Evolutionary conservation across 331 rosid genomes (phyloP), one percentile per base, ranked within the genome.

Genomic region (Arachis monticola): DNA sequence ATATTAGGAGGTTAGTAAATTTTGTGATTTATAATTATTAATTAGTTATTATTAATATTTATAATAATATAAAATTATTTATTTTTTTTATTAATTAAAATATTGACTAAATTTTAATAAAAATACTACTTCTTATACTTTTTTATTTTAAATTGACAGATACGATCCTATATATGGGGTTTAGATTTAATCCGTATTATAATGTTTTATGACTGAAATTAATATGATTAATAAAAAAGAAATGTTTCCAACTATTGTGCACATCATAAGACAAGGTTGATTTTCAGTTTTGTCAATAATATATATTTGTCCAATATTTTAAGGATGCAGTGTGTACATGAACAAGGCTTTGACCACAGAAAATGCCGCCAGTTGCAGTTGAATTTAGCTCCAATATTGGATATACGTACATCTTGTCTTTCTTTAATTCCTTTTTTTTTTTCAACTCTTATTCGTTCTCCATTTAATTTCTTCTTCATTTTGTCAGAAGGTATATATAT

Each of bases 311-410:
- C 38, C 22, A 17, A 17, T 17, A 17, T 32, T 32, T 32, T 32
- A 32, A 32, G 2, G 55, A 38, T 56, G 77, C n/a, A 17, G 52
- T 40, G 74, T 66, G 67, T 44, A 61, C 74, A 61, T 14, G 48
- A 67, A 44, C 17, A 7, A 52, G 40, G 61, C 38, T 50, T 73
- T 48, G 67, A 71, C 78, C 60, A 14, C 59, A 6, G 3, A 60
- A 64, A 59, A n/a, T 65, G 75, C 62, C 60, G 40, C 27, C 56
- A 7, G 52, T 3, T 73, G 75, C 45, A n/a, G 22, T 62, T 73
- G 64, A 50, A n/a, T 60, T 7, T 5, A 45, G 60, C 62, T 57
- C 75, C 27, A 48, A 55, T 65, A 31, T 22, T 65, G 45, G 47
- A 74, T 51, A 44, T 50, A 10, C 22, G 22, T 32, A 47, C 11